phyloP scores from a whole-genome alignment of 768 basidiomycete genomes.

The Inosperma sp. region DNA sequence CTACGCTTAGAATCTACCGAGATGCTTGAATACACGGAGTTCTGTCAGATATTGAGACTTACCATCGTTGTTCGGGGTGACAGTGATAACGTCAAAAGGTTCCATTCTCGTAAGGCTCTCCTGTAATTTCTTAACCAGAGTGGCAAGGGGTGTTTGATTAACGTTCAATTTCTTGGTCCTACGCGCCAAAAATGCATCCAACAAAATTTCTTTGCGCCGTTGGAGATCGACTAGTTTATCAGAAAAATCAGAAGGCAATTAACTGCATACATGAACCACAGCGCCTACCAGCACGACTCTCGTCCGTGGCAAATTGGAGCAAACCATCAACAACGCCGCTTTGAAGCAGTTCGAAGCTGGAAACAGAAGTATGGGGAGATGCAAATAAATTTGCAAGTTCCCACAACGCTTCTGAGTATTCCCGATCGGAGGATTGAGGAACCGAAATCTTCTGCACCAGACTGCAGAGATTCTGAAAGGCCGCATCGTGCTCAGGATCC shows the following conservation, averaged over 20 bases:
- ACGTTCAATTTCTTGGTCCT: conserved; percentile 40
- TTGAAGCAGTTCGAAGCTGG: conserved; percentile 93
- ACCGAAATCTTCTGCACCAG: conserved; percentile 63
- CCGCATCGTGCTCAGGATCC: conserved; percentile 51
- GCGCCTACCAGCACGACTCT: conserved; percentile 51
- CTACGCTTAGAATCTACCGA: conserved; percentile 79
- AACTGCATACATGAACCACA: conserved; percentile 9
- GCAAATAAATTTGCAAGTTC: conserved; percentile 81
- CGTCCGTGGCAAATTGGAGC: conserved; percentile 74
- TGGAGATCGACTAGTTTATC: conserved; percentile 49
- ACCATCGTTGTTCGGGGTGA: conserved; percentile 81
- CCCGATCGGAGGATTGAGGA: conserved; percentile 55
- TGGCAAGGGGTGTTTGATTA: conserved; percentile 57
- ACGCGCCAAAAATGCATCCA: conserved; percentile 68
- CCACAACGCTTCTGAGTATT: conserved; percentile 54
- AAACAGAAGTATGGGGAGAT: conserved; percentile 72
- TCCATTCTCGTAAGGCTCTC: conserved; percentile 95
- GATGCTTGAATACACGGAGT: neutral
- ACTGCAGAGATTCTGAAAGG: conserved; percentile 57
- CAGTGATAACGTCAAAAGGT: conserved; percentile 89
- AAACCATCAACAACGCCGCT: conserved; percentile 90
- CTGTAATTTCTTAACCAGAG: conserved; percentile 92
- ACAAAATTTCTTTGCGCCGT: conserved; percentile 71
- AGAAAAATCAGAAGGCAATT: neutral
- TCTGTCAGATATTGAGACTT: conserved; percentile 20